Conservation (phyloP, 768 basidiomycete species). For the Macrolepiota dolichaula region DNA sequence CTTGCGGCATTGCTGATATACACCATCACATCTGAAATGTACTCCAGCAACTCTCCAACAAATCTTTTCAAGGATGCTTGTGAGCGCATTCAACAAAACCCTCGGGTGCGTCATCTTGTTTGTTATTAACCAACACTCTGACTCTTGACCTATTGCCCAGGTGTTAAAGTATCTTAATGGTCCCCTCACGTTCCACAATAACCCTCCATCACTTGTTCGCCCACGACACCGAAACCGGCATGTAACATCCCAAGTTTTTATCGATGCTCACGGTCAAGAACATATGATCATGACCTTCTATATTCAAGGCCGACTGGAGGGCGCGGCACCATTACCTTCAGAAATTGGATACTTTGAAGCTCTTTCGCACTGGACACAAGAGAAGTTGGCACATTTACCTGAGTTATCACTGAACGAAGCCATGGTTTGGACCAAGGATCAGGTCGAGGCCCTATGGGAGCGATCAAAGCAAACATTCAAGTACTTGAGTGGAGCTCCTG, state of each 20-base stretch:
- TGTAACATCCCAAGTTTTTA: slow-evolving; percentile 72
- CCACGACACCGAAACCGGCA: slow-evolving; percentile 83
- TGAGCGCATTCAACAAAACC: slow-evolving; percentile 46
- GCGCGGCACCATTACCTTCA: slow-evolving; percentile 25
- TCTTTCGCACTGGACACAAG: slow-evolving; percentile 38
- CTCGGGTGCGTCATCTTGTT: slow-evolving; percentile 29
- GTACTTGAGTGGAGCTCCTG: slow-evolving; percentile 66
- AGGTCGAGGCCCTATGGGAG: slow-evolving; percentile 38
- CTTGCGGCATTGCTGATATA: slow-evolving; percentile 74
- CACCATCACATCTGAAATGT: slow-evolving; percentile 78
- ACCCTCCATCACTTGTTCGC: slow-evolving; percentile 68
- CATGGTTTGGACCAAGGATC: slow-evolving; percentile 42
- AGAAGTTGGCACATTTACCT: slow-evolving; percentile 35
- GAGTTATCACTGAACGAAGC: slow-evolving; percentile 58
- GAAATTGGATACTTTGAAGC: slow-evolving; percentile 45
- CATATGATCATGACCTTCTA: slow-evolving; percentile 87
- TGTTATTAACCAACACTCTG: background rate
- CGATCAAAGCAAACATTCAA: slow-evolving; percentile 57
- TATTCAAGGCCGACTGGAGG: slow-evolving; percentile 57
- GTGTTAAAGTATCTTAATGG: slow-evolving; percentile 65
- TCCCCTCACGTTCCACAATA: slow-evolving; percentile 76
- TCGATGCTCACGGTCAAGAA: slow-evolving; percentile 72
- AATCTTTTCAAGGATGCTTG: slow-evolving; percentile 68
- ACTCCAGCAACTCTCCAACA: slow-evolving; percentile 86
- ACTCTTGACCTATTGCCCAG: slow-evolving; percentile 33